Percentiles rank a stretch among this genome's conserved stretches.
Evolutionary conservation across 768 basidiomycete species (phyloP).

Genomic region (Tubosaeta brunneosetosa): DNA sequence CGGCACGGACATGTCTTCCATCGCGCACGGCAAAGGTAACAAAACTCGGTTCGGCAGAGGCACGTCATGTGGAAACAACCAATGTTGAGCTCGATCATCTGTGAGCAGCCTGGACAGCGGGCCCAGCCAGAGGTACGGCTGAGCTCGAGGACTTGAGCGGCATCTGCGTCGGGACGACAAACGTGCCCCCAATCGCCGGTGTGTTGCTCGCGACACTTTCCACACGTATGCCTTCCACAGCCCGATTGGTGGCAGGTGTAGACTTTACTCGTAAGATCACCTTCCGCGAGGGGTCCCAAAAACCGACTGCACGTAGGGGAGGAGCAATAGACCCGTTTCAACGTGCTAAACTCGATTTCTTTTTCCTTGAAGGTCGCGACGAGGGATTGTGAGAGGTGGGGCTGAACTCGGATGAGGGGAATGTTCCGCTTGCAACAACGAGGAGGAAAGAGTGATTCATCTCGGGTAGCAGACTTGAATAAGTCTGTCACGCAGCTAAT

Average conservation of each 20-base stretch:
- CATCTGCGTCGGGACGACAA: conserved; percentile 24
- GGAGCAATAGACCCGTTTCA: conserved; percentile 36
- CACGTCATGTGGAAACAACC: conserved; percentile 42
- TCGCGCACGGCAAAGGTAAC: conserved; percentile 43
- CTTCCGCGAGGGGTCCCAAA: conserved; percentile 28
- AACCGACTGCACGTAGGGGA: conserved; percentile 33
- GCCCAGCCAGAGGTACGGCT: conserved; percentile 30
- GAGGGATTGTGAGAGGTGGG: conserved; percentile 21
- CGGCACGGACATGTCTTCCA: conserved; percentile 66
- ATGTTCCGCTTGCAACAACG: conserved; percentile 34
- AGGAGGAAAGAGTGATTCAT: conserved; percentile 39
- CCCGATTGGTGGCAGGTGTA: conserved; percentile 17
- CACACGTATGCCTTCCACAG: conserved; percentile 22
- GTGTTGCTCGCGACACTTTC: conserved; percentile 21
- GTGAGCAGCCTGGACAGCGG: conserved; percentile 36
- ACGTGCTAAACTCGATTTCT: conserved; percentile 28
- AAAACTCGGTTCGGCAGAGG: conserved; percentile 36
- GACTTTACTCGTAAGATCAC: conserved; percentile 15
- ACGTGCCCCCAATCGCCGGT: conserved; percentile 19
- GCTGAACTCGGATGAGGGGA: conserved; percentile 19
- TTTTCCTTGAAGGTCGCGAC: conserved; percentile 24
- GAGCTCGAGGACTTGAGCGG: conserved; percentile 24
- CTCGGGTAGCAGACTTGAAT: conserved; percentile 31
- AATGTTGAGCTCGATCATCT: conserved; percentile 34
- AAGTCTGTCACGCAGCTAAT: conserved; percentile 30